Percentiles rank a stretch among this genome's conserved stretches.
Conservation (phyloP, 2,329 filamentous ascomycete genomes). For the Cordyceps militaris region DNA sequence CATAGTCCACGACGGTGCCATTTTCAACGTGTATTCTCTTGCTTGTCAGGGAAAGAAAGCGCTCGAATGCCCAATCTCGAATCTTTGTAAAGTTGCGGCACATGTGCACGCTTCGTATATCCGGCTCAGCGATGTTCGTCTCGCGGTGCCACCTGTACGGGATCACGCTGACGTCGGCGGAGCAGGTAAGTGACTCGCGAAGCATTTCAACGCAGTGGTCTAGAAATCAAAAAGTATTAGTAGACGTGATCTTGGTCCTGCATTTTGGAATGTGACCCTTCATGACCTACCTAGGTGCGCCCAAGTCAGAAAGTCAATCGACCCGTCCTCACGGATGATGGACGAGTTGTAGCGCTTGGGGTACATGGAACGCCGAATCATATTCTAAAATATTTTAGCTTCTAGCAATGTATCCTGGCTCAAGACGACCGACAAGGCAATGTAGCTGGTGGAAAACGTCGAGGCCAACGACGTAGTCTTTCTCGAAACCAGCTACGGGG, state of each 20-base stretch:
- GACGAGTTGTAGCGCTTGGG: constrained; percentile 12
- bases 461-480: constrained; percentile 11
- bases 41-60: neutral
- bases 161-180: constrained; percentile 10
- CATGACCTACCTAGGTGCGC: constrained; percentile 10
- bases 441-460: constrained; percentile 14
- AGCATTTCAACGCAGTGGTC: constrained; percentile 14
- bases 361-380: constrained; percentile 8
- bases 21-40: constrained; percentile 8
- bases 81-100: constrained; percentile 13
- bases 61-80: constrained; percentile 6
- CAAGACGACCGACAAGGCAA: constrained; percentile 1
- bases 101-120: constrained; percentile 1
- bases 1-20: constrained; percentile 8
- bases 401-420: neutral
- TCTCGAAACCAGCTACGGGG: neutral
- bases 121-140: constrained; percentile 2
- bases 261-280: too few relatives aligned
- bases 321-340: constrained; percentile 9
- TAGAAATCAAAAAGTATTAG: neutral
- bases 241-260: too few relatives aligned
- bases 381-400: neutral
- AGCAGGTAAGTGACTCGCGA: constrained; percentile 13
- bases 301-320: constrained; percentile 10
- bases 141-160: neutral